A percentile compares a stretch with the other conserved stretches of the same genome.
These are phyloP conservation scores for Dendrothele bispora DNA, from an alignment of 768 basidiomycete genomes.

Conservation along the genomic window DNA sequence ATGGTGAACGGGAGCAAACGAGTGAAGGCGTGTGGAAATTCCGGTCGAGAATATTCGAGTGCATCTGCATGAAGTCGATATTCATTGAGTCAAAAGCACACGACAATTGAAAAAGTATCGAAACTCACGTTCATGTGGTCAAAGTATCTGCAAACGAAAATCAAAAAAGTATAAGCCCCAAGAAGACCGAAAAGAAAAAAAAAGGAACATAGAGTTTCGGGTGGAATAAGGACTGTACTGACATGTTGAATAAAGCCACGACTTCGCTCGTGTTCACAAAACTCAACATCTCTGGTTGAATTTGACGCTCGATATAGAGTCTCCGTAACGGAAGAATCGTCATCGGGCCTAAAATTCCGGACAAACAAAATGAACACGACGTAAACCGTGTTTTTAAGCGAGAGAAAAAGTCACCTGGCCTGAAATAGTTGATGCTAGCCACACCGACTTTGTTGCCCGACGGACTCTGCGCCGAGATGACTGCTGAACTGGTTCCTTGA, in stretches of 20 bases:
- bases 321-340: slow-evolving; percentile 82
- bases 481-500: slow-evolving; percentile 42
- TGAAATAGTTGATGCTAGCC: slow-evolving; percentile 88
- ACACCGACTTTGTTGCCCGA: slow-evolving; percentile 82
- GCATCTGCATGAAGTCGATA: slow-evolving; percentile 48
- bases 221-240: no score
- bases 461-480: slow-evolving; percentile 40
- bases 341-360: slow-evolving; percentile 67
- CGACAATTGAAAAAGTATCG: slow-evolving; percentile 36
- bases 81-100: slow-evolving; percentile 8
- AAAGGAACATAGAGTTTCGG: no score
- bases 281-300: slow-evolving; percentile 92
- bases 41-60: slow-evolving; percentile 78
- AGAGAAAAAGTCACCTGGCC: slow-evolving; percentile 59
- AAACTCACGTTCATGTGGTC: slow-evolving; percentile 68
- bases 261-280: slow-evolving; percentile 90
- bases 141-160: slow-evolving; percentile 55
- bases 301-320: slow-evolving; percentile 82
- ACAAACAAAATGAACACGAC: slow-evolving; percentile 7
- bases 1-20: slow-evolving; percentile 92
- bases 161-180: slow-evolving; percentile 9
- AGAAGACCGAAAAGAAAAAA: slow-evolving; percentile 6
- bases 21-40: slow-evolving; percentile 93
- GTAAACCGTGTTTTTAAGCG: background rate
- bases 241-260: slow-evolving; percentile 89